These are phyloP conservation scores for Nakazawaea wickerhamii DNA, from an alignment of 805 yeast species.

Conservation along the genomic window DNA sequence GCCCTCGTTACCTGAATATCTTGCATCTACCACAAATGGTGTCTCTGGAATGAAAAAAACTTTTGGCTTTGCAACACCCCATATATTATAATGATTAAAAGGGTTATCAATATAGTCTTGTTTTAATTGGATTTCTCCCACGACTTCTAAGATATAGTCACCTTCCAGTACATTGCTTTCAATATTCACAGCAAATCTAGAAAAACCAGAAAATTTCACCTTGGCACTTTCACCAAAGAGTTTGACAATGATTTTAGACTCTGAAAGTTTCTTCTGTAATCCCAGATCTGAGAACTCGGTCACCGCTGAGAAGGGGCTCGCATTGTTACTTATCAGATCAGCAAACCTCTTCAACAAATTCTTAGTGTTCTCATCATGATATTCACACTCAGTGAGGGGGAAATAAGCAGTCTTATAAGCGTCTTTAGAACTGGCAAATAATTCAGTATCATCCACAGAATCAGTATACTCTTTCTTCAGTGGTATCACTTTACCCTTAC, in stretches of 20 bases:
- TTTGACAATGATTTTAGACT: conserved; percentile 34
- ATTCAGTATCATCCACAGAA: conserved; percentile 8
- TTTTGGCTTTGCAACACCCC: conserved; percentile 65
- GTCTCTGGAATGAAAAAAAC: conserved; percentile 52
- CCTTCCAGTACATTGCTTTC: conserved; percentile 35
- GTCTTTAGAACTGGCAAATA: conserved; percentile 6
- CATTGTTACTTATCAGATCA: conserved; percentile 1
- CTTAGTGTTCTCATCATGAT: conserved; percentile 19
- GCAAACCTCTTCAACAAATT: conserved; percentile 20
- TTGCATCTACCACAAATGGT: conserved; percentile 71
- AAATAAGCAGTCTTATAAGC: conserved; percentile 13
- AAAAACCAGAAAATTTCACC: conserved; percentile 55
- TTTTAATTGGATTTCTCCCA: conserved; percentile 70
- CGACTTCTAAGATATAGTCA: conserved; percentile 51
- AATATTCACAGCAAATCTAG: conserved; percentile 59
- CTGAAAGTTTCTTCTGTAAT: conserved; percentile 17
- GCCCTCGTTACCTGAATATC: conserved; percentile 70
- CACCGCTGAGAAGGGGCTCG: conserved; percentile 13
- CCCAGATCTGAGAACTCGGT: conserved; percentile 23
- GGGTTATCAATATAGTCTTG: conserved; percentile 58
- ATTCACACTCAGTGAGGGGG: conserved; percentile 16
- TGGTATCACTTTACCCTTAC: conserved; percentile 2
- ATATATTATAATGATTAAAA: conserved; percentile 68
- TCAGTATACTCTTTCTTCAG: conserved; percentile 8
- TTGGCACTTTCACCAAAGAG: conserved; percentile 53